A percentile compares a stretch with the other conserved stretches of the same genome.
Evolutionary conservation across 83 land plant species (phyloP).

Genomic region (Picea engelmannii): DNA sequence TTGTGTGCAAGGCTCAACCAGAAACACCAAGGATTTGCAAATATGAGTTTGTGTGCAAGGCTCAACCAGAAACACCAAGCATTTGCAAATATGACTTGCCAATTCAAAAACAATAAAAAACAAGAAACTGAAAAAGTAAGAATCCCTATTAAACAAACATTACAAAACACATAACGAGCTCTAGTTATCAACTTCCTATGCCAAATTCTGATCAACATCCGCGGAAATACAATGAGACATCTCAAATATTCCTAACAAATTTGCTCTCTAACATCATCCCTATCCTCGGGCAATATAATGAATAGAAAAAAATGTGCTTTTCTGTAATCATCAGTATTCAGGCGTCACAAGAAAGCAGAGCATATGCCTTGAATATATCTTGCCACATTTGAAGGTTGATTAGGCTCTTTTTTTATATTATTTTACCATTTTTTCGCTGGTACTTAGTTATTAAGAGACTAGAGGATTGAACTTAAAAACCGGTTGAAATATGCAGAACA

Average conservation of each 20-base stretch:
- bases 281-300: not conserved
- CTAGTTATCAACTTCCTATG: conserved; percentile 2
- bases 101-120: too few relatives aligned
- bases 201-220: conserved; percentile 3
- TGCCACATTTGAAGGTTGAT: not conserved
- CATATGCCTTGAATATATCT: not conserved
- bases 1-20: too few relatives aligned
- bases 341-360: not conserved
- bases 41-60: too few relatives aligned
- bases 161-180: not conserved
- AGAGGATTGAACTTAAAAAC: not conserved
- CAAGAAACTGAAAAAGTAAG: too few relatives aligned
- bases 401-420: not conserved
- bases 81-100: too few relatives aligned
- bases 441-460: not conserved
- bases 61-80: too few relatives aligned
- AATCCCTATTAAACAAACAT: not conserved
- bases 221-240: conserved; percentile 1
- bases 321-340: not conserved
- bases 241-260: not conserved
- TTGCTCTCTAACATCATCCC: not conserved
- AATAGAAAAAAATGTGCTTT: not conserved
- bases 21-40: too few relatives aligned
- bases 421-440: not conserved
- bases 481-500: not conserved